These are phyloP conservation scores for Metarhizium sp. DNA, from an alignment of 2,329 filamentous ascomycete genomes.

Conservation along the genomic window DNA sequence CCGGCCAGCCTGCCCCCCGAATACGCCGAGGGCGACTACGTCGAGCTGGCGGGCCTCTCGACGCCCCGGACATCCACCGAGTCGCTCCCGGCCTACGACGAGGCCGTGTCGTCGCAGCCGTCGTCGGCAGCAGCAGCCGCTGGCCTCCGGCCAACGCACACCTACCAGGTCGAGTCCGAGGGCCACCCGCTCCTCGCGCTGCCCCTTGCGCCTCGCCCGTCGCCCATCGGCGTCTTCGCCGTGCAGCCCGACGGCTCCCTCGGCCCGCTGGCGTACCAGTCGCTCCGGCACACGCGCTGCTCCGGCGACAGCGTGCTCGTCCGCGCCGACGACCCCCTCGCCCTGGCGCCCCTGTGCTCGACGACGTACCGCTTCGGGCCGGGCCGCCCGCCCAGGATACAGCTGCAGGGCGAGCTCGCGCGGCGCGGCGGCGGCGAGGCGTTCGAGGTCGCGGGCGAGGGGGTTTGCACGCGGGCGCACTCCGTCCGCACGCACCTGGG, in stretches of 20 bases:
- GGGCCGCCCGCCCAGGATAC: slow-evolving; percentile 38
- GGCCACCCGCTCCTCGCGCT: slow-evolving; percentile 35
- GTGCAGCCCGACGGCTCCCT: slow-evolving; percentile 29
- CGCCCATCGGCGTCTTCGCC: slow-evolving; percentile 33
- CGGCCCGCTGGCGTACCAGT: slow-evolving; percentile 38
- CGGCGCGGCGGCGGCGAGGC: slow-evolving; percentile 13
- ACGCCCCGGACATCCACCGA: slow-evolving; percentile 1
- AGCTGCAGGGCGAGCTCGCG: slow-evolving; percentile 9
- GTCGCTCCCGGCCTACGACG: slow-evolving; percentile 19
- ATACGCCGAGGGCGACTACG: slow-evolving; percentile 13
- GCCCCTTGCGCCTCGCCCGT: slow-evolving; percentile 26
- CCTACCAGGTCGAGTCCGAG: slow-evolving; percentile 38
- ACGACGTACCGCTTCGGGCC: slow-evolving; percentile 52
- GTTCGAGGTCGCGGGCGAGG: slow-evolving; percentile 20
- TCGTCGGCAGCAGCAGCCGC: slow-evolving; percentile 8
- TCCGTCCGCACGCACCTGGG: slow-evolving; percentile 38
- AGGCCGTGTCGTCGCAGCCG: not conserved
- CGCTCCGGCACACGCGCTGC: slow-evolving; percentile 33
- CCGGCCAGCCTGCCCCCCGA: slow-evolving; percentile 18
- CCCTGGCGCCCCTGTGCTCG: slow-evolving; percentile 29
- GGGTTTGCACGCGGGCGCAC: slow-evolving; percentile 36
- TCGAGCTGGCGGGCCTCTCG: slow-evolving; percentile 17
- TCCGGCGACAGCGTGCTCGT: slow-evolving; percentile 41
- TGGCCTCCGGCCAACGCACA: slow-evolving; percentile 31
- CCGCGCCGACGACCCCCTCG: slow-evolving; percentile 27